A percentile compares a stretch with the other conserved stretches of the same genome.
Conservation (phyloP, 306 rosid genomes). For the Vachellia collinsii region DNA sequence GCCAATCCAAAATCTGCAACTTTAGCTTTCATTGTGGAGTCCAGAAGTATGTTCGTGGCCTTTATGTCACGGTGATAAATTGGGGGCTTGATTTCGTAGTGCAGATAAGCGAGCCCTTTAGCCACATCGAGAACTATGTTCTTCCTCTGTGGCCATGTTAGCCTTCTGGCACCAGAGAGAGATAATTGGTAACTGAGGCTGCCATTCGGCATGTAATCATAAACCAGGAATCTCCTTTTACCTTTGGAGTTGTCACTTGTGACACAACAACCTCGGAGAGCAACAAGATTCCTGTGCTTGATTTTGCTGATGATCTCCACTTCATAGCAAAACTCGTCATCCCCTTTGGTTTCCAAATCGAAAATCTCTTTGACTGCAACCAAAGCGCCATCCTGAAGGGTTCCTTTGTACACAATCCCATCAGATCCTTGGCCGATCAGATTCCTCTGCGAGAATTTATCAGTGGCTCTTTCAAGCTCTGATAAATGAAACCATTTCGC, state of each 20-base stretch:
- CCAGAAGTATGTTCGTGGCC: slow-evolving; percentile 73
- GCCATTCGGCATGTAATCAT: slow-evolving; percentile 78
- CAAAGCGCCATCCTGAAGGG: slow-evolving; percentile 59
- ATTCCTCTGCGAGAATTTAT: slow-evolving; percentile 64
- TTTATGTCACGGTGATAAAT: slow-evolving; percentile 84
- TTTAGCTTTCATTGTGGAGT: slow-evolving; percentile 67
- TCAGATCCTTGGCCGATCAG: slow-evolving; percentile 72
- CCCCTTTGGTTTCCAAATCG: slow-evolving; percentile 63
- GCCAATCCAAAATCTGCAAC: slow-evolving; percentile 81
- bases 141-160: slow-evolving; percentile 85
- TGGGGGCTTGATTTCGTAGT: slow-evolving; percentile 73
- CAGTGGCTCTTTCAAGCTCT: slow-evolving; percentile 74
- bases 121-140: slow-evolving; percentile 80
- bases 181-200: slow-evolving; percentile 61
- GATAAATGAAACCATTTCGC: slow-evolving; percentile 69
- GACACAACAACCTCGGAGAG: slow-evolving; percentile 81
- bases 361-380: slow-evolving; percentile 70
- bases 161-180: slow-evolving; percentile 30
- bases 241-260: slow-evolving; percentile 58
- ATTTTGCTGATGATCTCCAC: slow-evolving; percentile 81
- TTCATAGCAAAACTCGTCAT: slow-evolving; percentile 78
- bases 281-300: slow-evolving; percentile 74
- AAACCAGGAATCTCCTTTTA: slow-evolving; percentile 71
- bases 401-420: slow-evolving; percentile 83
- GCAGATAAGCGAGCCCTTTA: slow-evolving; percentile 77